Evolutionary conservation across 148 eudicot genomes (phyloP), one percentile per base, ranked within the genome.

Genomic region (Cornus suecica): DNA sequence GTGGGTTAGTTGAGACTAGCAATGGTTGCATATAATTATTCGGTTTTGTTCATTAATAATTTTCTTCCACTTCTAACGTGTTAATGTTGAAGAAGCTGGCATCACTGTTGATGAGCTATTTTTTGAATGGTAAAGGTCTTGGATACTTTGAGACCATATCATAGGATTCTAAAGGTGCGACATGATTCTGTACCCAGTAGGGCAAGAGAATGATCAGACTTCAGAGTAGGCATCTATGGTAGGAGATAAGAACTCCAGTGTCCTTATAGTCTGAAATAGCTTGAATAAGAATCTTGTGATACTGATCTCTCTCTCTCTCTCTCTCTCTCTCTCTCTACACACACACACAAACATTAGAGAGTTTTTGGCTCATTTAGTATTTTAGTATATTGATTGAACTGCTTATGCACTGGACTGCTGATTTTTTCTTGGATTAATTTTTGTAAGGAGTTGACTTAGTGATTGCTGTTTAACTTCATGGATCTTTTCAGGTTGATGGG

Each of bases 401-500:
- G n/a, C n/a, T n/a, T n/a, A n/a, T n/a, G n/a, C 15, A 41, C 25
- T 8, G 22, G 58, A 41, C 31, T 24, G 30, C 9, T 3, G 27
- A 63, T 13, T 10, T 27, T 23, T 74, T 65, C 16, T 20, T 74
- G 27, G 61, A 64, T 65, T 48, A 32, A 42, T 73, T 13, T 10
- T 26, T 26, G 9, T 32, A 25, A 27, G 30, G 9, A 20, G 32
- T 56, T 42, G 10, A n/a, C 28, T 28, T 27, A 27, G 27, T 64
- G 11, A 64, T 41, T 64, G 58, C 37, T 42, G 15, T 42, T 66
- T 75, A 51, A 63, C 51, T 64, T 29, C 5, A 61, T 70, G 54
- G 45, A 34, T 80, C 48, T 72, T 54, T 83, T 86, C 93, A 95
- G 99, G 91, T 91, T 91, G 99, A 95, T 87, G 99, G 99, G 68